Evolutionary conservation across 257 asterid species (phyloP).

Genomic region (Craterostigma plantagineum): DNA sequence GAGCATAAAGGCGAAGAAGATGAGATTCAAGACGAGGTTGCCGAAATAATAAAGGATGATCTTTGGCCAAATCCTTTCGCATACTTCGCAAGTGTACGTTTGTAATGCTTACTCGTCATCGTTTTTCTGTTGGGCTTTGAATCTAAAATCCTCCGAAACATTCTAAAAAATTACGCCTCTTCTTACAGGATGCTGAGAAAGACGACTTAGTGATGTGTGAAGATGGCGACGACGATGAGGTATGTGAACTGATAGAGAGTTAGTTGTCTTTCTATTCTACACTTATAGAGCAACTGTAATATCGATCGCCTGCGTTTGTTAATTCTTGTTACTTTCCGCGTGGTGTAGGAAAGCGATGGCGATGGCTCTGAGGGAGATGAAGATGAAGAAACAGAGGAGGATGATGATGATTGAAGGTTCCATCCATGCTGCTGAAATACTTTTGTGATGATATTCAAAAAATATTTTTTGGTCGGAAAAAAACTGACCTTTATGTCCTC

Average conservation of each 20-base stretch:
- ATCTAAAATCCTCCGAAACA: background rate
- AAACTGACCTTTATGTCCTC: too few species aligned
- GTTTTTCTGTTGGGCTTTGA: conserved; percentile 1
- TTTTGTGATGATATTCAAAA: too few species aligned
- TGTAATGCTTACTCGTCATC: conserved; percentile 7
- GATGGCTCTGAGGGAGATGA: conserved; percentile 2
- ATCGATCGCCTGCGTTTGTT: too few species aligned
- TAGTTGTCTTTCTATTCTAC: too few species aligned
- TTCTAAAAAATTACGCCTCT: background rate
- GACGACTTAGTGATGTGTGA: conserved; percentile 1
- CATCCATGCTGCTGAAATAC: too few species aligned
- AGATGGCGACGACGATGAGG: conserved; percentile 6
- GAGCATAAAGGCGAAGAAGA: conserved; percentile 44
- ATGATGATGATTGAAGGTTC: too few species aligned
- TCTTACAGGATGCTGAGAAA: conserved; percentile 2
- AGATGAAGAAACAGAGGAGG: background rate
- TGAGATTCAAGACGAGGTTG: conserved; percentile 82
- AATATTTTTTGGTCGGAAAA: too few species aligned
- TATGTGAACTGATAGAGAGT: too few species aligned
- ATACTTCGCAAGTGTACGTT: conserved; percentile 33
- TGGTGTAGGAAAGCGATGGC: background rate
- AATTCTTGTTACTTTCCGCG: too few species aligned
- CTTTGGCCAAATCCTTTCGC: conserved; percentile 60
- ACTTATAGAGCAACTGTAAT: too few species aligned
- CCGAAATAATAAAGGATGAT: conserved; percentile 63